Percentiles rank a stretch among this genome's conserved stretches.
Evolutionary conservation across 371 early-diverging fungal species (phyloP).

Genomic region (Ordospora colligata): DNA sequence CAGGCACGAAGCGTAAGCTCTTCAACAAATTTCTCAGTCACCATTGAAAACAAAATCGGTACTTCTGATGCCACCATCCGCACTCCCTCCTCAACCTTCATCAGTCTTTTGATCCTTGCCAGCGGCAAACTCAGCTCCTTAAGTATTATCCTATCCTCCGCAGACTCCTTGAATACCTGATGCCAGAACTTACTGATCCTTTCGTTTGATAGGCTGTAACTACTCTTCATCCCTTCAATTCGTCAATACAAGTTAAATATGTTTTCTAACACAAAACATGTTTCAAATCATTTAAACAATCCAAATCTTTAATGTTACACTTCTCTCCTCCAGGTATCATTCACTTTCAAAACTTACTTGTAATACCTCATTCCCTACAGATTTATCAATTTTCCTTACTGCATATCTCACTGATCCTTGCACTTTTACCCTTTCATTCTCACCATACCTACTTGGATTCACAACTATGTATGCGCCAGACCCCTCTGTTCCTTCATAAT

Average conservation of each 20-base stretch:
- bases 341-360: too few relatives aligned
- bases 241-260: background rate
- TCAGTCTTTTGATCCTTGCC: constrained; percentile 96
- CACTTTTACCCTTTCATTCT: background rate
- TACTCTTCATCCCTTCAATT: constrained; percentile 3
- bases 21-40: constrained; percentile 87
- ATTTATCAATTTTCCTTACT: background rate
- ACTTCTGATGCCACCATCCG: constrained; percentile 68
- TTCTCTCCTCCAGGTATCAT: too few relatives aligned
- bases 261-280: constrained; percentile 14
- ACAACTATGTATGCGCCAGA: constrained; percentile 53
- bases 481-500: constrained; percentile 57
- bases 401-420: background rate
- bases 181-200: constrained; percentile 40
- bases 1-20: constrained; percentile 86
- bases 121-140: constrained; percentile 82
- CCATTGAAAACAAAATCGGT: constrained; percentile 84
- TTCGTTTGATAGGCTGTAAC: constrained; percentile 18
- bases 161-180: constrained; percentile 15
- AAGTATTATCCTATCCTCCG: constrained; percentile 1
- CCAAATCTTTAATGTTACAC: too few relatives aligned
- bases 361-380: background rate
- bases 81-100: constrained; percentile 95
- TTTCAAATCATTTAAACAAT: background rate
- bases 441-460: background rate